Evolutionary conservation across 805 yeast genomes (phyloP), one percentile per base, ranked within the genome.

Genomic region (Lipomyces mesembrius): DNA sequence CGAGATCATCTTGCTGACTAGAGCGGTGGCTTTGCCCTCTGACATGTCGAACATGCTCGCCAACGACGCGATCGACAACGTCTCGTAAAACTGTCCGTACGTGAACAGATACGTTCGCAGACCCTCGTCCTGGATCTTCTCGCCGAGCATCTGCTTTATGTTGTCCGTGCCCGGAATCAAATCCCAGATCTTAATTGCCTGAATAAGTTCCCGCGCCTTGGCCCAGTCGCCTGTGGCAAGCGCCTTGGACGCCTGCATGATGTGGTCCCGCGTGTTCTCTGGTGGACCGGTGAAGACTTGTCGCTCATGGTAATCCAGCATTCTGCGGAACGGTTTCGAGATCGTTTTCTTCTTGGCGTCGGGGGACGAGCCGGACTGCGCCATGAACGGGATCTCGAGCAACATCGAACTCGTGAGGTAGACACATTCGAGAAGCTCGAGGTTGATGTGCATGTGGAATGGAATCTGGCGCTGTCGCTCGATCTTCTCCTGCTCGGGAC

Each of bases 221-320:
- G 84, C 81, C 98, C 99, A 95, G 76, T 94, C 91, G 72, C 98
- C 97, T 74, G 85, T 85, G 77, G 90, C 91, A 79, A 95, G 86
- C 39, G 91, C 87, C 79, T 88, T 88, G 54, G 98, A 96, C 59
- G 98, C 97, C 78, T 90, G 91, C 84, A 94, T 88, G 74, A 95
- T 88, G 79, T 86, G 91, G 79, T 95, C 99, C 75, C 96, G 89
- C 57, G 96, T 90, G 78, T 93, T 91, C 81, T 95, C 99, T 63
- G 98, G 97, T 59, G 99, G 99, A 56, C 98, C 99, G 70, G 92
- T 91, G 84, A 94, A 95, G 65, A 89, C 89, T 79, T 93, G 97
- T 80, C 94, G 89, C 77, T 93, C 97, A 76, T 91, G 92, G 82
- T 89, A 90, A 78, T 95, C 98, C 73, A 95, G 84, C 78, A 90